Evolutionary conservation across 2,329 filamentous ascomycete species (phyloP).

Genomic region (Elsinoe batatas): DNA sequence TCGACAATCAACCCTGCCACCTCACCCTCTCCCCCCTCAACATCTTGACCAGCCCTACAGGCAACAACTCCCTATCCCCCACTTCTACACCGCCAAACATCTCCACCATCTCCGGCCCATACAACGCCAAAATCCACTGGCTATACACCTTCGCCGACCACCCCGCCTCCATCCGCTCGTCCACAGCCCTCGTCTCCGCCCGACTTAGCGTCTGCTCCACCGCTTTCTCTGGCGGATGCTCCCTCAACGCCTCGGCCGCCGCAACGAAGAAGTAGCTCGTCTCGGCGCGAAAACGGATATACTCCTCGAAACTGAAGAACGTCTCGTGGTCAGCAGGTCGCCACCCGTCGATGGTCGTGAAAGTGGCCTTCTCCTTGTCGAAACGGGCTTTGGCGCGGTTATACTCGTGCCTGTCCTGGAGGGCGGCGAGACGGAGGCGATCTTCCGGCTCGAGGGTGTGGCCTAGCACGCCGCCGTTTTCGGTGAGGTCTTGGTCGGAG

Average conservation of each 20-base stretch:
- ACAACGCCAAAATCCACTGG: constrained; percentile 34
- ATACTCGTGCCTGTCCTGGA: constrained; percentile 27
- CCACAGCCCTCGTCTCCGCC: no score
- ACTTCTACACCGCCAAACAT: constrained; percentile 21
- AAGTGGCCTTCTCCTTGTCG: constrained; percentile 19
- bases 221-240: no score
- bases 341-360: constrained; percentile 16
- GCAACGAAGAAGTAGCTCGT: constrained; percentile 25
- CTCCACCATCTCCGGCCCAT: constrained; percentile 21
- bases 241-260: constrained; percentile 30
- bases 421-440: not conserved
- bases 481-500: constrained; percentile 24
- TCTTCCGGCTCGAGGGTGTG: not conserved
- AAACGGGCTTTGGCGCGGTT: constrained; percentile 24
- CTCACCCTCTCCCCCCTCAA: constrained; percentile 21
- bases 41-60: constrained; percentile 22
- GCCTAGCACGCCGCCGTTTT: constrained; percentile 19
- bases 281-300: constrained; percentile 33
- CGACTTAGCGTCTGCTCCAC: no score
- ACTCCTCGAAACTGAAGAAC: constrained; percentile 40
- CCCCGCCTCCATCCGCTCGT: no score
- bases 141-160: no score
- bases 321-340: constrained; percentile 24
- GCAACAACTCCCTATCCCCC: constrained; percentile 21
- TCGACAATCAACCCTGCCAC: constrained; percentile 19